Percentiles rank a stretch among this genome's conserved stretches.
Conservation (phyloP, 176 grass and related monocot species). For the Phragmites australis region DNA sequence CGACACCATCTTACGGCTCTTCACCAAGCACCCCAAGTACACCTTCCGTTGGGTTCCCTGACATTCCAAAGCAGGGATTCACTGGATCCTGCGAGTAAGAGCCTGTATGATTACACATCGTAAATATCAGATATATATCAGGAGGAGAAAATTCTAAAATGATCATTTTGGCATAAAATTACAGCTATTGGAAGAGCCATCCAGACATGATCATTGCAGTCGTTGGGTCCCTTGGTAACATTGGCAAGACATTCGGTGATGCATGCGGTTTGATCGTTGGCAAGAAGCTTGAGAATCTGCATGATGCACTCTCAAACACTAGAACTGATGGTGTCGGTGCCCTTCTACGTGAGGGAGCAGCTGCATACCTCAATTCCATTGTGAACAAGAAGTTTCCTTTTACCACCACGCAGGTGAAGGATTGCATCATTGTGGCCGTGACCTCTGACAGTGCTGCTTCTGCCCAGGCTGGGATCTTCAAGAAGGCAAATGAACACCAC, state of each 20-base stretch:
- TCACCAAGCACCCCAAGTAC: conserved; percentile 55
- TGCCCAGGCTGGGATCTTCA: conserved; percentile 72
- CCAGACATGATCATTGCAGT: conserved; percentile 53
- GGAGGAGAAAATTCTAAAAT: background rate
- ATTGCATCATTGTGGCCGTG: conserved; percentile 46
- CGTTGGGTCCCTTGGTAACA: conserved; percentile 56
- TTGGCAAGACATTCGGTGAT: conserved; percentile 63
- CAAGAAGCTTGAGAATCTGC: conserved; percentile 54
- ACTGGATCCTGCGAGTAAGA: conserved; percentile 77
- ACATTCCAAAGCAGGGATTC: conserved; percentile 56
- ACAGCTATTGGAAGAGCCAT: conserved; percentile 78
- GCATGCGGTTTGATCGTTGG: conserved; percentile 44
- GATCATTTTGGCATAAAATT: conserved; percentile 7
- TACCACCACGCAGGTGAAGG: conserved; percentile 64
- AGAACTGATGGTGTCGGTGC: conserved; percentile 54
- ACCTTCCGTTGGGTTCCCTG: conserved; percentile 42
- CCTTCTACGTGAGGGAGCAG: conserved; percentile 72
- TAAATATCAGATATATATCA: conserved; percentile 29
- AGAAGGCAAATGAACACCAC: conserved; percentile 63
- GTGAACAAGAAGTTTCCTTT: conserved; percentile 68
- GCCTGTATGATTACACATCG: background rate
- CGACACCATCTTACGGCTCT: conserved; percentile 37
- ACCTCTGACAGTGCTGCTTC: conserved; percentile 57
- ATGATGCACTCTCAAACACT: conserved; percentile 67
- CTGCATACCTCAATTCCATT: conserved; percentile 80